Evolutionary conservation across 257 asterid genomes (phyloP).

Genomic region (Plantago ovata): DNA sequence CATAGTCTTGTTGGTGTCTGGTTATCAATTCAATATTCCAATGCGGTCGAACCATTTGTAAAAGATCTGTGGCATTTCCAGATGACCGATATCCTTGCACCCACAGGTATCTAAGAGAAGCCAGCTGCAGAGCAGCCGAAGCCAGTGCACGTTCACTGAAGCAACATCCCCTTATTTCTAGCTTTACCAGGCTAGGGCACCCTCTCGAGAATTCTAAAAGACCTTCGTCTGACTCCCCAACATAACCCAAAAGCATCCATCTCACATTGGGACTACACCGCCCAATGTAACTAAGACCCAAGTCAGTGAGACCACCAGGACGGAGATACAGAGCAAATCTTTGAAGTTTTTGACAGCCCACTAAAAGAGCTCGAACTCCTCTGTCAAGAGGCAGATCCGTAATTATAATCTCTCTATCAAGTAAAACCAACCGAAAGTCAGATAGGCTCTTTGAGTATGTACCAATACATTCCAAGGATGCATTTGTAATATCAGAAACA

Average conservation of each 20-base stretch:
- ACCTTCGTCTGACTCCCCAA: conserved; percentile 60
- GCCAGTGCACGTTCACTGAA: conserved; percentile 66
- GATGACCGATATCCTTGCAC: conserved; percentile 54
- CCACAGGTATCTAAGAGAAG: conserved; percentile 54
- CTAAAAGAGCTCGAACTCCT: conserved; percentile 51
- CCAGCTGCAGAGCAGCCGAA: conserved; percentile 33
- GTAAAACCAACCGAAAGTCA: conserved; percentile 64
- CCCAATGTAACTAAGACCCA: conserved; percentile 57
- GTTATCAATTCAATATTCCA: conserved; percentile 70
- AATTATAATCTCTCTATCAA: conserved; percentile 45
- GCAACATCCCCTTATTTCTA: conserved; percentile 59
- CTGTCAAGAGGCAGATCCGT: conserved; percentile 66
- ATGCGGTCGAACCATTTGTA: conserved; percentile 43
- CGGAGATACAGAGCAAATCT: conserved; percentile 67
- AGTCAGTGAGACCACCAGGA: conserved; percentile 53
- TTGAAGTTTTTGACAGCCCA: conserved; percentile 41
- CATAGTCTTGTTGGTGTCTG: too few species aligned
- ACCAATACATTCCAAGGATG: conserved; percentile 42
- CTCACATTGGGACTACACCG: conserved; percentile 44
- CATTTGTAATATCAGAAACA: conserved; percentile 62
- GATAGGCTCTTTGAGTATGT: conserved; percentile 34
- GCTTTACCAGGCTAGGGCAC: conserved; percentile 53
- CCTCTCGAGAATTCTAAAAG: conserved; percentile 60
- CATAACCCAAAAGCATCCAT: conserved; percentile 71
- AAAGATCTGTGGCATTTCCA: conserved; percentile 26